Base-by-base conservation (phyloP, 768 basidiomycete species). In the Panaeolus papilionaceus region DNA sequence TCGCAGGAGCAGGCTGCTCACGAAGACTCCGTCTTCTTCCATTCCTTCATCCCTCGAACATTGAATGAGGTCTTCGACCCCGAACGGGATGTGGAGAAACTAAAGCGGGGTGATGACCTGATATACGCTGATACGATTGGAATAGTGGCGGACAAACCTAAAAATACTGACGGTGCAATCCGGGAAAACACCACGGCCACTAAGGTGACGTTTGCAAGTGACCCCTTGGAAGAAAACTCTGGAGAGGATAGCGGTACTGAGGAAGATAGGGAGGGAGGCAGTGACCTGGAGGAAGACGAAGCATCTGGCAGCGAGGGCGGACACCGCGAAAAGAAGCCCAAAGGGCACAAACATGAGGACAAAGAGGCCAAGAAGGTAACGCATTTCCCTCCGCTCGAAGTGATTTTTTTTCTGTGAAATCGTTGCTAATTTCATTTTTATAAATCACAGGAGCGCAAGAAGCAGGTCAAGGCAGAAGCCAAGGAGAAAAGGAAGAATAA, bases 31-130 rank as follows among this genome's bases (percentile, higher is more conserved):
- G 89, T 99, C 12, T 99, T 99, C 83, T 79, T 95, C 76, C 85
- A 85, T 33, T 93, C 95, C 0, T 98, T 94, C 80, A 99, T 99
- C 71, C 98, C 98, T 14, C 89, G 96, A 39, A 91, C 89, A 26
- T 80, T 99, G 61, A 93, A 94, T 70, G 95, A 99, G 74, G 91
- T 99, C 8, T 94, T 91, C 75, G 95, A 99, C 76, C 95, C 96
- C 0, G 98, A 99, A 76, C 86, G 96, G 37, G 97, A 98, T 74
- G 90, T 95, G 11, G 94, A 89, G 40, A 85, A 86, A 20, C 81
- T 96, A 49, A 84, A 83, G 18, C 80, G 87, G 3, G 95, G 95
- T 7, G 88, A 92, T 62, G 85, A 84, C 37, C 84, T 98, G 44
- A 98, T 99, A 65, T 99, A 98, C 74, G 89, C 91, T 28, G 89